Base-by-base conservation (phyloP, 2,329 filamentous ascomycete genomes). In the Rhynchosporium agropyri region DNA sequence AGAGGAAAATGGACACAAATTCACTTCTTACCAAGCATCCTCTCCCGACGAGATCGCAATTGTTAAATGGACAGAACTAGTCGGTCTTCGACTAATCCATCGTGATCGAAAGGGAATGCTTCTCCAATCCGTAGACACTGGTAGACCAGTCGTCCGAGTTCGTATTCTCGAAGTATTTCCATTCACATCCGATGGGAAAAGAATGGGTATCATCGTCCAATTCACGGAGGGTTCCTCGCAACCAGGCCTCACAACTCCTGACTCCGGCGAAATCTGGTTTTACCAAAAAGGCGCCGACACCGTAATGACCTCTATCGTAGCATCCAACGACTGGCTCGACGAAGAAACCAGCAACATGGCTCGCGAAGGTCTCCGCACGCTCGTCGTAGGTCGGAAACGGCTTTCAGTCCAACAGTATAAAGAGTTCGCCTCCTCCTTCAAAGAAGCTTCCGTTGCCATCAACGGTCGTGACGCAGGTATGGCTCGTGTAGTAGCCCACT, bases 261-360 rank as follows among this genome's bases (percentile, higher is more conserved):
- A 81, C 10, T 81, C 81, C 53, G 87, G 90, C 13, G 94, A 98
- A 73, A 94, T 98, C 36, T 97, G 94, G 90, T 99, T 99, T 78
- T 98, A 94, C 74, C 93, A 99, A 73, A 99, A 99, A 77, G 95
- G 95, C 65, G 96, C 95, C 2, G 96, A 99, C 75, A 98, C 95
- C 0, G 94, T 99, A 67, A 99, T 99, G 96, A 86, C 89, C n/a
- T 84, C 89, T 3, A 98, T 99, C 68, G 95, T 99, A 42, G 91
- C 90, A 7, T 87, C 93, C 20, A 99, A 98, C 73, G 95, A 99
- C 78, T 99, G 95, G 96, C 86, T 99, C 0, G 95, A 99, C 69
- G 95, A 99, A 76, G 95, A 99, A 76, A 98, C 95, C 0, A 91
- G 92, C n/a, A 99, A 99, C 75, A 99, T 99, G 96, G 96, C 96